Base-by-base conservation (phyloP, 2,329 filamentous ascomycete genomes). In the Phoma sp. region DNA sequence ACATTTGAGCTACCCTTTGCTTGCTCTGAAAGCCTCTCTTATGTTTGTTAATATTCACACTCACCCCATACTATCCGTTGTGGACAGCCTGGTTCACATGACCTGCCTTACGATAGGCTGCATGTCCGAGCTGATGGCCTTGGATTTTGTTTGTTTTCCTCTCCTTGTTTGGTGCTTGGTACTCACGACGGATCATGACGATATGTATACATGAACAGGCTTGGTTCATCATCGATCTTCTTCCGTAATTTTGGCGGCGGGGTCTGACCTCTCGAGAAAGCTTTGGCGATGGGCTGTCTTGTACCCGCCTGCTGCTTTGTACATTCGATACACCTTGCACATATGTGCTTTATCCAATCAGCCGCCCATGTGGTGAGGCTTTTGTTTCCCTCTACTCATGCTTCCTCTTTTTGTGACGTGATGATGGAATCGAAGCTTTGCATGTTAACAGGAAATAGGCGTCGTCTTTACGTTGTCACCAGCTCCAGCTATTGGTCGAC, bases 11-110 rank as follows among this genome's bases (percentile, higher is more conserved):
- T 51, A 46, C 51, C 47, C 56, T 62, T 50, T 63, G 57, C 58
- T 59, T 56, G 49, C 53, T 58, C 36, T 57, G 50, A 70, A 69
- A 70, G 67, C 58, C 69, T 74, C 51, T 73, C 68, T 46, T 72
- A 63, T 71, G 68, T 74, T 54, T 51, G 64, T 68, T 48, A 40
- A 67, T 68, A 67, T 50, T 58, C 57, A 39, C 57, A 58, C 43
- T 53, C 60, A 62, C 58, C 55, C 61, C 62, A 40, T 40, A 51
- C 55, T 40, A 52, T 54, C 54, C 31, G 58, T 55, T 39, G 39
- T 25, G 44, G 59, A 57, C 60, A 52, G 41, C 58, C 47, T 46
- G 51, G 41, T 40, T 59, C 60, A 48, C 58, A 55, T 55, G 55
- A 40, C 50, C 51, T 56, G 58, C 51, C 58, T 60, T 56, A 54